These are phyloP conservation scores for Pleurotus eryngii DNA, from an alignment of 768 basidiomycete genomes.

Conservation along the genomic window DNA sequence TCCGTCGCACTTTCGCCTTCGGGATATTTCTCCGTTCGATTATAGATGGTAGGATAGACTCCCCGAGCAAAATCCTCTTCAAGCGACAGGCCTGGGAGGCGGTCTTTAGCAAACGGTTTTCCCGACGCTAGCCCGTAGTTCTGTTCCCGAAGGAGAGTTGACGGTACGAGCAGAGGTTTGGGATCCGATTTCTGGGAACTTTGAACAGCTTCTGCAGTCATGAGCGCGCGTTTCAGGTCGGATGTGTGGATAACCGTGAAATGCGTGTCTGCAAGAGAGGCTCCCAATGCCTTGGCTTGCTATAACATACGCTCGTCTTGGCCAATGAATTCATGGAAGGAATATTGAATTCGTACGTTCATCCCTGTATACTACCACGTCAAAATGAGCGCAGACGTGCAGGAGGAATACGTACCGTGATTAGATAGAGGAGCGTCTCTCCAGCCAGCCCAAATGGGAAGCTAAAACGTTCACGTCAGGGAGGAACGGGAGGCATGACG, in stretches of 20 bases:
- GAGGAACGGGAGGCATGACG: not conserved
- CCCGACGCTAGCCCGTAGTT: conserved; percentile 73
- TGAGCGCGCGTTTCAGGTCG: conserved; percentile 57
- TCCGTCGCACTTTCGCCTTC: conserved; percentile 73
- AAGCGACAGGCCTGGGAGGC: conserved; percentile 24
- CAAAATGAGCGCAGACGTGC: not conserved
- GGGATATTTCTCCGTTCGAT: conserved; percentile 54
- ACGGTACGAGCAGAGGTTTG: conserved; percentile 44
- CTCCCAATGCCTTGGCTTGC: conserved; percentile 66
- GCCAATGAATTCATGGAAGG: not conserved
- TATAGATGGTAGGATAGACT: conserved; percentile 46
- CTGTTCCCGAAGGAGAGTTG: conserved; percentile 61
- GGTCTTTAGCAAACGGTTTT: conserved; percentile 38
- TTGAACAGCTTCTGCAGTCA: conserved; percentile 56
- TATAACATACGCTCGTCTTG: conserved; percentile 17
- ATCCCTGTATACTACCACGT: conserved; percentile 36
- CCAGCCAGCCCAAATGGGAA: conserved; percentile 69
- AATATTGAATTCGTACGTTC: conserved; percentile 34
- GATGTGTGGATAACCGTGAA: conserved; percentile 65
- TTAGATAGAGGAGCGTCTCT: conserved; percentile 70
- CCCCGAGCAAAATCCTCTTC: conserved; percentile 50
- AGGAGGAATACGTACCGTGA: conserved; percentile 49
- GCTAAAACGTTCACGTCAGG: conserved; percentile 13
- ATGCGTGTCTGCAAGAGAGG: conserved; percentile 41
- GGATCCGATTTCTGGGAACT: conserved; percentile 15